Base-by-base conservation (phyloP, 768 basidiomycete species). In the Gloeopeniophorella convolvens region DNA sequence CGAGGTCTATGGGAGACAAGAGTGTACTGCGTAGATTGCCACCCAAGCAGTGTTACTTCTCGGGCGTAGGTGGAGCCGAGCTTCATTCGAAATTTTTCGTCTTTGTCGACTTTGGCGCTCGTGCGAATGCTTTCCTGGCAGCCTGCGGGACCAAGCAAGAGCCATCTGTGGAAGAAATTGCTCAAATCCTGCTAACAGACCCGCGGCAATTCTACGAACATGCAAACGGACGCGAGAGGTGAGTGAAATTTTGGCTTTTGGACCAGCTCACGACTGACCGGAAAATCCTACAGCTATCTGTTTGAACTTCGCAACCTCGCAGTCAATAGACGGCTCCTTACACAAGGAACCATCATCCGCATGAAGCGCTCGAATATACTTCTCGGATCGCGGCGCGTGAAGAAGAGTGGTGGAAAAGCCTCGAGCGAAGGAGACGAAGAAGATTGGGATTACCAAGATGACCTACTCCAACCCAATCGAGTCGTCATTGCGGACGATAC, bases 401-500 rank as follows among this genome's bases (percentile, higher is more conserved):
- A 76, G 56, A 66, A 70, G 37, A 65, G 60, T 58, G 33, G 54
- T 59, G 16, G 57, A 60, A 20, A 62, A 63, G 35, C 21, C 33
- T 45, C 45, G 63, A 6, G 69, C 70, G 75, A 77, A 55, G 63
- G 72, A 48, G 83, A 84, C n/a, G 80, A 85, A 43, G 85, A 89
- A 1, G 82, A 83, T 40, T 83, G 82, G 74, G 85, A 89, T 44
- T 62, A 76, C 28, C 68, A 78, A 51, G 87, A 89, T 58, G 86
- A 90, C 51, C 69, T 96, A 32, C 76, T 81, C 55, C 71, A 70
- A 54, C 79, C 90, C 0, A 72, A 72, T 37, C 76, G 88, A 59
- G 80, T 92, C 7, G 78, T 89, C 23, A 77, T 96, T 40, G 86
- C 88, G 3, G 94, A 99, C 63, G 91, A 96, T 62, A 83, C 82